phyloP scores from a whole-genome alignment of 257 asterid species.

The Solanum ossicruentum region DNA sequence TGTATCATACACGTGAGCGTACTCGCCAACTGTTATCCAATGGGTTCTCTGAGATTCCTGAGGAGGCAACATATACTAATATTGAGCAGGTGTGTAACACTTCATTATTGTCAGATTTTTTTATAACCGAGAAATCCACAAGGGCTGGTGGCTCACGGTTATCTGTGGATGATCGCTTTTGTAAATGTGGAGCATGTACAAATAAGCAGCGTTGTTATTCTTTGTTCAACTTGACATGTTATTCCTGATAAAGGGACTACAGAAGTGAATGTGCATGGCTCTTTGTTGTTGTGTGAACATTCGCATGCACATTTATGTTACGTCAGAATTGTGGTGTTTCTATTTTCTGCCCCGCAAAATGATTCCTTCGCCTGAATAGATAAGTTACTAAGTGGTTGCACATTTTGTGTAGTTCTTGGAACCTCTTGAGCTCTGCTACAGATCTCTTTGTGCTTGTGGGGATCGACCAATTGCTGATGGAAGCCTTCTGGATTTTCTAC shows the following conservation, averaged over 20 bases:
- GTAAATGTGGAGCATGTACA: not conserved
- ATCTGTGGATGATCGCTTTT: not conserved
- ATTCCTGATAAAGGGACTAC: not conserved
- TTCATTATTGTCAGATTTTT: not conserved
- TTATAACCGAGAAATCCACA: not conserved
- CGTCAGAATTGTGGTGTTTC: not conserved
- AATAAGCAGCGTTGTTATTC: not conserved
- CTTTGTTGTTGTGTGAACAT: not conserved
- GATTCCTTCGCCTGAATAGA: not conserved
- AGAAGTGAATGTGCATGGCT: not conserved
- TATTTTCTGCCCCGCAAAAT: not conserved
- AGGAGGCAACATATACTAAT: slow-evolving; percentile 24
- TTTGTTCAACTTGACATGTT: not conserved
- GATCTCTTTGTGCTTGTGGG: slow-evolving; percentile 42
- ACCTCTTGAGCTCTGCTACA: slow-evolving; percentile 41
- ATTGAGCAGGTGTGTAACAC: slow-evolving; percentile 22
- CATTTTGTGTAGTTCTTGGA: slow-evolving; percentile 27
- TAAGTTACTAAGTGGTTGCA: not conserved
- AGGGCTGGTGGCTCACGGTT: not conserved
- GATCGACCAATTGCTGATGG: slow-evolving; percentile 39
- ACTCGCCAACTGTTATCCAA: slow-evolving; percentile 32
- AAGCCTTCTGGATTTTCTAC: slow-evolving; percentile 35
- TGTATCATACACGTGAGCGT: slow-evolving; percentile 41
- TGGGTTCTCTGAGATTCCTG: slow-evolving; percentile 36
- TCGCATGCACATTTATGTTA: not conserved